These are phyloP conservation scores for Vaccinium myrtillus DNA, from an alignment of 148 eudicot species.

Conservation along the genomic window DNA sequence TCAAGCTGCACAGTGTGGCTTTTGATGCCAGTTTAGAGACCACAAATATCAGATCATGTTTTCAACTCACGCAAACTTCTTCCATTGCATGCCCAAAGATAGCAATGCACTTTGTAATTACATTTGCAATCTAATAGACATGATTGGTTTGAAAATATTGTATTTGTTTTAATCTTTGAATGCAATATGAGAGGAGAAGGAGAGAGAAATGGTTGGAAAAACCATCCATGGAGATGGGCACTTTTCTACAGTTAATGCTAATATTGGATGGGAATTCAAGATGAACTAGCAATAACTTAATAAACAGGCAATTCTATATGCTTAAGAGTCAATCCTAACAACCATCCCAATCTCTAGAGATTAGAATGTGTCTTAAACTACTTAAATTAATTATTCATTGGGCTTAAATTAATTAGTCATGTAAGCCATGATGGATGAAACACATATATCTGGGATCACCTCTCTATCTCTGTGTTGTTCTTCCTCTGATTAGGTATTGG, in stretches of 20 bases:
- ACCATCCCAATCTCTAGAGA: no score
- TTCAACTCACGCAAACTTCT: not conserved
- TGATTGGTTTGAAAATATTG: not conserved
- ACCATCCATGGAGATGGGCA: not conserved
- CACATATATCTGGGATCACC: not conserved
- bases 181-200: not conserved
- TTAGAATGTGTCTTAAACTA: no score
- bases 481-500: not conserved
- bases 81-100: not conserved
- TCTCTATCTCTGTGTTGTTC: not conserved
- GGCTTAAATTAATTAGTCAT: no score
- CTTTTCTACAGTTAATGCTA: no score
- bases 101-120: not conserved
- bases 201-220: not conserved
- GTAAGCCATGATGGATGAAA: not conserved
- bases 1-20: not conserved
- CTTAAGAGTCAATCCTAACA: no score
- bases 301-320: not conserved
- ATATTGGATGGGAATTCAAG: not conserved
- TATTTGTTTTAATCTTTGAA: not conserved
- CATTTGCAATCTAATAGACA: not conserved
- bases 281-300: not conserved
- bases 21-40: not conserved
- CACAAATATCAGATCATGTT: not conserved
- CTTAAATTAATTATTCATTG: no score